Evolutionary conservation across 208 protist genomes (phyloP).

Genomic region (Crithidia brevicula): DNA sequence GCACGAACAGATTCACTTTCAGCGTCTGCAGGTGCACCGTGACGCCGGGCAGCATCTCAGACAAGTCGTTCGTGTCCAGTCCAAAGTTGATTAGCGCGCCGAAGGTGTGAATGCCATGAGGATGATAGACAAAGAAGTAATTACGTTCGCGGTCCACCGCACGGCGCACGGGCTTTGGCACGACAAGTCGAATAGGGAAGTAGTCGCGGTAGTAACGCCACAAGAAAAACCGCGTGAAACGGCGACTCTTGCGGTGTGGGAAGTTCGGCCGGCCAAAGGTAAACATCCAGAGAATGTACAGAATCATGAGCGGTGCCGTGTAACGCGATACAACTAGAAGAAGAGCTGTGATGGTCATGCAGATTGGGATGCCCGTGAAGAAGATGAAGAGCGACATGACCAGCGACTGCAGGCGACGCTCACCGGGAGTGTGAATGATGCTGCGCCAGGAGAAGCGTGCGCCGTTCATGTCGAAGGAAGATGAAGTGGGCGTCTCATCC

Average conservation of each 20-base stretch:
- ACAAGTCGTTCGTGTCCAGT: conserved; percentile 47
- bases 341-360: conserved; percentile 25
- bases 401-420: conserved; percentile 57
- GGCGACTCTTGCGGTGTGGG: conserved; percentile 37
- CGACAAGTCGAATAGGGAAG: conserved; percentile 81
- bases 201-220: conserved; percentile 83
- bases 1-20: conserved; percentile 85
- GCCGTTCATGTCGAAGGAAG: conserved; percentile 28
- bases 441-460: conserved; percentile 45
- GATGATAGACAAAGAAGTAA: conserved; percentile 92
- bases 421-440: conserved; percentile 51
- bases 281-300: conserved; percentile 78
- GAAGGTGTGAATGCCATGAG: conserved; percentile 90
- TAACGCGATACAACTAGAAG: conserved; percentile 49
- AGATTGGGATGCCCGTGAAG: conserved; percentile 74
- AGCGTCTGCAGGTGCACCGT: conserved; percentile 81
- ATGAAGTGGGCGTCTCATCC: conserved; percentile 16
- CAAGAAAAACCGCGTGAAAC: conserved; percentile 35
- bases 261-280: conserved; percentile 52
- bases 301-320: conserved; percentile 60
- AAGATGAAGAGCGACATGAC: conserved; percentile 59
- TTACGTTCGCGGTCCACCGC: conserved; percentile 59
- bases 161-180: conserved; percentile 47
- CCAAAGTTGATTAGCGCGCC: conserved; percentile 84
- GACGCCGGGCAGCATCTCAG: conserved; percentile 66